Conservation (phyloP, 257 asterid species). For the Prunella vulgaris region DNA sequence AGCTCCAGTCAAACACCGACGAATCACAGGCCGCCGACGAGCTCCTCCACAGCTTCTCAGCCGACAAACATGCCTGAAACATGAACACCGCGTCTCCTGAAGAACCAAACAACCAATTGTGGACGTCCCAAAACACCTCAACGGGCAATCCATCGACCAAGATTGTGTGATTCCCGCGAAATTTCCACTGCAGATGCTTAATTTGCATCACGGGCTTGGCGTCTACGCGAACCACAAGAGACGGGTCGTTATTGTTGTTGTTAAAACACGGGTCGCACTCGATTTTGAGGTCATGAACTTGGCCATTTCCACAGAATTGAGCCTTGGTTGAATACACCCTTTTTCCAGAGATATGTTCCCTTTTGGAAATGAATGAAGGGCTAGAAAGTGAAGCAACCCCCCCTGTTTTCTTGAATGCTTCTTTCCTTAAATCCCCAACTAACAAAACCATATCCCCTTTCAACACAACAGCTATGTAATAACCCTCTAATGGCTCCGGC, state of each 20-base stretch:
- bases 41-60: constrained; percentile 60
- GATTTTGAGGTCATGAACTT: constrained; percentile 63
- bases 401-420: constrained; percentile 74
- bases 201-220: constrained; percentile 67
- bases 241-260: constrained; percentile 58
- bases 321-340: constrained; percentile 61
- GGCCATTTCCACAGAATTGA: constrained; percentile 63
- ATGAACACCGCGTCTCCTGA: constrained; percentile 73
- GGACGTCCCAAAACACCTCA: constrained; percentile 86
- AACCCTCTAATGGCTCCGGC: constrained; percentile 82
- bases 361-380: constrained; percentile 60
- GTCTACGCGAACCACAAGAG: constrained; percentile 59
- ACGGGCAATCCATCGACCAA: constrained; percentile 81
- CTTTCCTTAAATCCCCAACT: constrained; percentile 77
- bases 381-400: constrained; percentile 35
- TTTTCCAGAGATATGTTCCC: constrained; percentile 71
- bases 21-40: constrained; percentile 32
- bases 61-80: constrained; percentile 60
- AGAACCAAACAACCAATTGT: constrained; percentile 75
- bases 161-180: constrained; percentile 68
- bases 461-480: constrained; percentile 62
- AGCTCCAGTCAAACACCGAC: constrained; percentile 47
- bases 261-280: constrained; percentile 57
- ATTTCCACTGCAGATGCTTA: constrained; percentile 76
- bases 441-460: constrained; percentile 60